phyloP scores from a whole-genome alignment of 2,329 filamentous ascomycete genomes.

The Colletotrichum tofieldiae region DNA sequence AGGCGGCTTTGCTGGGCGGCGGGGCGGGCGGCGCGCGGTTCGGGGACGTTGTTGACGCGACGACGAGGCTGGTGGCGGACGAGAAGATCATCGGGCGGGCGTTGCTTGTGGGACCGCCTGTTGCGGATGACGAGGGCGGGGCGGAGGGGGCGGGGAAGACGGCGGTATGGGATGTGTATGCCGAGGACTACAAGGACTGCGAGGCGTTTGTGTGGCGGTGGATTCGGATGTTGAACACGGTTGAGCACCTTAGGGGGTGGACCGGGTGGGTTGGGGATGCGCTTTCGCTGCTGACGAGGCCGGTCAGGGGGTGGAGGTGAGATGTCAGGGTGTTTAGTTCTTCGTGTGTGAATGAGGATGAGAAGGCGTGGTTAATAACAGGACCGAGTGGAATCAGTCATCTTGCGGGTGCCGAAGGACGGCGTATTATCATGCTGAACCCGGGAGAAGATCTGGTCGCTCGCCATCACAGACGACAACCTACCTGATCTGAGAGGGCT shows the following conservation, averaged over 20 bases:
- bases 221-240: constrained; percentile 67
- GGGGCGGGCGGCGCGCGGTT: constrained; percentile 60
- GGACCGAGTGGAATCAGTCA: not conserved
- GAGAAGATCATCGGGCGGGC: constrained; percentile 69
- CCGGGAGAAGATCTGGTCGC: not conserved
- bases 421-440: not conserved
- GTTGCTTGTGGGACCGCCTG: constrained; percentile 71
- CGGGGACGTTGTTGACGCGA: constrained; percentile 76
- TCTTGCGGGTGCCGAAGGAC: not conserved
- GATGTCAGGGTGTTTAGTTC: no score
- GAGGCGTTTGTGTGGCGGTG: constrained; percentile 71
- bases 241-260: constrained; percentile 68
- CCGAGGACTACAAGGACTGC: constrained; percentile 69
- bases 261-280: constrained; percentile 58
- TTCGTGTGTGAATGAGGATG: no score
- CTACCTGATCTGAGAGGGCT: not conserved
- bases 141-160: constrained; percentile 46
- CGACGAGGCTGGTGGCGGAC: constrained; percentile 74
- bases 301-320: not conserved
- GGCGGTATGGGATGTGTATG: constrained; percentile 74
- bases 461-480: not conserved
- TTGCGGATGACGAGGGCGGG: constrained; percentile 48
- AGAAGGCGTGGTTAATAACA: not conserved
- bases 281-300: constrained; percentile 15
- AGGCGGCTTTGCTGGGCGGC: constrained; percentile 70